phyloP scores from a whole-genome alignment of 805 yeast genomes.

The Yarrowia alimentaria region DNA sequence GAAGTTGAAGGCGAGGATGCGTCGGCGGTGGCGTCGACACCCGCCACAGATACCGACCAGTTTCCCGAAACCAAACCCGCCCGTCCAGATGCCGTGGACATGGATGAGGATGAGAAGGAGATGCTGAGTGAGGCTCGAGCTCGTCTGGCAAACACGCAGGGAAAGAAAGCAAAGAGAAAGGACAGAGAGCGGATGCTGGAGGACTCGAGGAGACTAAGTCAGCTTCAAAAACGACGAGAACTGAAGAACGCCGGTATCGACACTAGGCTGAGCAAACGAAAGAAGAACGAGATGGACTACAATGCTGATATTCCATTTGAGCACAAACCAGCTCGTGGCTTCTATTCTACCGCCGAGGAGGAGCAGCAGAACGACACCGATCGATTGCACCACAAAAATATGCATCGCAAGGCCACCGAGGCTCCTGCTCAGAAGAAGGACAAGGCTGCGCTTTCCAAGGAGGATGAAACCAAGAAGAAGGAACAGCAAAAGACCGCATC shows the following conservation, averaged over 20 bases:
- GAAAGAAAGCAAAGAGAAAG: constrained; percentile 90
- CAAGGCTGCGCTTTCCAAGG: constrained; percentile 30
- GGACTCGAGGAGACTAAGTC: constrained; percentile 72
- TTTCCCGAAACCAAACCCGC: constrained; percentile 79
- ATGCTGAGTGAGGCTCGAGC: constrained; percentile 95
- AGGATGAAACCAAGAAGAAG: constrained; percentile 33
- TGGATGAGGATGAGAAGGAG: constrained; percentile 86
- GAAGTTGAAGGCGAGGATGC: constrained; percentile 37
- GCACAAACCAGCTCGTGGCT: constrained; percentile 62
- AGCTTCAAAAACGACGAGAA: constrained; percentile 63
- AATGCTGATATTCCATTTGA: constrained; percentile 82
- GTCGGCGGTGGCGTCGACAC: constrained; percentile 45
- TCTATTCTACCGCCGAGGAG: constrained; percentile 69
- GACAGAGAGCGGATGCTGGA: constrained; percentile 79
- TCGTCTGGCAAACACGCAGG: constrained; percentile 85
- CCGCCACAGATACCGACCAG: constrained; percentile 49
- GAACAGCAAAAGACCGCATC: constrained; percentile 37
- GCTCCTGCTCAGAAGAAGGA: constrained; percentile 30
- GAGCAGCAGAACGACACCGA: constrained; percentile 40
- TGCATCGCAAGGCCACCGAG: constrained; percentile 38
- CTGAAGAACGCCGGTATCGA: constrained; percentile 36
- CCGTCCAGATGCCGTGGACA: constrained; percentile 70
- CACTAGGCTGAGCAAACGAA: constrained; percentile 44
- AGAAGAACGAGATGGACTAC: constrained; percentile 69
- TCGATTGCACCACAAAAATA: constrained; percentile 36